Conservation (phyloP, 371 early-diverging fungal genomes). For the Sporodiniella umbellata region DNA sequence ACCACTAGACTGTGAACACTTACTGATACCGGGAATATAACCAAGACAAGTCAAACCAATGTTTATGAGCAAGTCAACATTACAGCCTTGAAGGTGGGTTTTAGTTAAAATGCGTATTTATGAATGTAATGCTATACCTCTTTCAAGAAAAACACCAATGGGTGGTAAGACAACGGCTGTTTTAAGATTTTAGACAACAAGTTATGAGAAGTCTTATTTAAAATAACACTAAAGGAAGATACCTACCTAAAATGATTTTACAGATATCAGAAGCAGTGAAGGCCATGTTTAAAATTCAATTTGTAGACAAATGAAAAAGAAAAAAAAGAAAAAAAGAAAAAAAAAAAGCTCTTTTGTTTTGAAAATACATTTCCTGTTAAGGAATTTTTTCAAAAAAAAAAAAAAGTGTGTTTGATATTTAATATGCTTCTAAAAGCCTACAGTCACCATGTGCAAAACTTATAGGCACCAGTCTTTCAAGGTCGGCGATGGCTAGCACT, state of each 20-base stretch:
- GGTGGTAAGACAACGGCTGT: slow-evolving; percentile 62
- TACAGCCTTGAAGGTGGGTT: slow-evolving; percentile 37
- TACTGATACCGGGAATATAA: slow-evolving; percentile 66
- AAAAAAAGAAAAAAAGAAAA: slow-evolving; percentile 1
- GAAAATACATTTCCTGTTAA: neutral
- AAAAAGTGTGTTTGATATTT: neutral
- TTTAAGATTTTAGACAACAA: no score
- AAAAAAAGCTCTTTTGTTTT: neutral
- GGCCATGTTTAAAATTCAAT: slow-evolving; percentile 14
- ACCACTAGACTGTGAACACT: neutral
- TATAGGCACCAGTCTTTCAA: slow-evolving; percentile 60
- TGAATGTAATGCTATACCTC: slow-evolving; percentile 16
- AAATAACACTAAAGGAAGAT: neutral
- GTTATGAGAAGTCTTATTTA: no score
- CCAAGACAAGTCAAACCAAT: slow-evolving; percentile 68
- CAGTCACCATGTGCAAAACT: slow-evolving; percentile 59
- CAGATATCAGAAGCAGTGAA: slow-evolving; percentile 24
- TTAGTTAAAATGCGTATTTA: no score
- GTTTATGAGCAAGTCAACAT: slow-evolving; percentile 67
- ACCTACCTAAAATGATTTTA: slow-evolving; percentile 29
- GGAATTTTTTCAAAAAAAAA: neutral
- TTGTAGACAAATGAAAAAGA: neutral
- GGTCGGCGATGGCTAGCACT: slow-evolving; percentile 61
- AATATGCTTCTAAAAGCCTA: slow-evolving; percentile 6
- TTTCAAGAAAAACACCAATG: slow-evolving; percentile 55